Evolutionary conservation across 2,329 filamentous ascomycete species (phyloP).

Genomic region (Colletotrichum trifolii): DNA sequence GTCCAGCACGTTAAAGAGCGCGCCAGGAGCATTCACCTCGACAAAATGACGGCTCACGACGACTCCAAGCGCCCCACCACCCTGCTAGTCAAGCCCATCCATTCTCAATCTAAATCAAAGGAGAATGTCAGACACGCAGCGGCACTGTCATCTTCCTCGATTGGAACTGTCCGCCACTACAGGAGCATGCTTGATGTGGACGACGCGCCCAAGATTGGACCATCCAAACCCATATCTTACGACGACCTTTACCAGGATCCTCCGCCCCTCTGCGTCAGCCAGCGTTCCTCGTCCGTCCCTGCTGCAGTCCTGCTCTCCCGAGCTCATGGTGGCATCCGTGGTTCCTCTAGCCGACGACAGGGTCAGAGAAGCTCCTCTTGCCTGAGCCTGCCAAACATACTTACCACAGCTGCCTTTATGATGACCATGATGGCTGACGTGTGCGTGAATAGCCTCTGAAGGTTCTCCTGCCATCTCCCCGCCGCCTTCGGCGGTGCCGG

Average conservation of each 20-base stretch:
- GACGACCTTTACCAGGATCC: slow-evolving; percentile 55
- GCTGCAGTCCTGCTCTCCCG: too few relatives aligned
- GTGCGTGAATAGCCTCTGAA: slow-evolving; percentile 54
- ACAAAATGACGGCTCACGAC: slow-evolving; percentile 43
- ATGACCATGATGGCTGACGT: slow-evolving; percentile 49
- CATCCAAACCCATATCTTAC: slow-evolving; percentile 56
- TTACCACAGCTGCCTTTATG: slow-evolving; percentile 2
- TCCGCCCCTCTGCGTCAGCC: slow-evolving; percentile 23
- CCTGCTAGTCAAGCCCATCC: slow-evolving; percentile 30
- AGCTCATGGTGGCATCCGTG: too few relatives aligned
- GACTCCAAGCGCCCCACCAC: slow-evolving; percentile 47
- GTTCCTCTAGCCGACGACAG: not conserved
- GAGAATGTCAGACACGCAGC: slow-evolving; percentile 29
- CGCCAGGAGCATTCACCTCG: slow-evolving; percentile 61
- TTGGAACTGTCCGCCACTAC: slow-evolving; percentile 48
- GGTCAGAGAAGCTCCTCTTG: slow-evolving; percentile 27
- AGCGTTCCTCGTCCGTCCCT: not conserved
- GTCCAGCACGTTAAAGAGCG: slow-evolving; percentile 57
- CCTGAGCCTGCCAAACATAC: slow-evolving; percentile 25
- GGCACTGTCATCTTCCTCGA: slow-evolving; percentile 22
- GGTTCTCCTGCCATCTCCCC: slow-evolving; percentile 52
- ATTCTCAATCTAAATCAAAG: slow-evolving; percentile 37
- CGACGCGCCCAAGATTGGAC: slow-evolving; percentile 56
- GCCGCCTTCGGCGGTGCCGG: slow-evolving; percentile 53
- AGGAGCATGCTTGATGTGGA: slow-evolving; percentile 67